Conservation (phyloP, 176 grass and related monocot genomes). For the Stipa capillata region DNA sequence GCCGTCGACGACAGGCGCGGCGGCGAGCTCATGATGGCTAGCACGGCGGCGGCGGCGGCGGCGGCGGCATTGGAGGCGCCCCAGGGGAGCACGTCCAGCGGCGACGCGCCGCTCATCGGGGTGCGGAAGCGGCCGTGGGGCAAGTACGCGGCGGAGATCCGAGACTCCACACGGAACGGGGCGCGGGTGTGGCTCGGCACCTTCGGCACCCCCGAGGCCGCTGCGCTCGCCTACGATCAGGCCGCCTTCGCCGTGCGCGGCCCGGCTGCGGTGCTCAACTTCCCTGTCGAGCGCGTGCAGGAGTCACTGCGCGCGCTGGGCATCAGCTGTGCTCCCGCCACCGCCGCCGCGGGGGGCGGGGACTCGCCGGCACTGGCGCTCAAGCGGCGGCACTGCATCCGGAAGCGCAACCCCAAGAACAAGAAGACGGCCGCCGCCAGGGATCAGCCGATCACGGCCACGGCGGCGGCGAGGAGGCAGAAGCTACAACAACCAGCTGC, state of each 20-base stretch:
- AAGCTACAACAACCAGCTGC: neutral
- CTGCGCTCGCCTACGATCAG: constrained; percentile 63
- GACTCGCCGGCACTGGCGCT: constrained; percentile 14
- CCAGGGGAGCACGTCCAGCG: neutral
- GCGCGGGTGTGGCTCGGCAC: constrained; percentile 72
- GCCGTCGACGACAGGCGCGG: neutral
- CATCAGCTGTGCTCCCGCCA: neutral
- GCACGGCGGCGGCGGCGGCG: neutral
- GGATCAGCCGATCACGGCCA: neutral
- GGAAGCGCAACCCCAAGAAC: neutral
- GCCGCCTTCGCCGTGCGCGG: constrained; percentile 30
- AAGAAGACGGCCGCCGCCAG: neutral
- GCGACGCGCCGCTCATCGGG: constrained; percentile 1
- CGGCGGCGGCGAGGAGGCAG: too few species aligned
- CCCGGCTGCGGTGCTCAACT: constrained; percentile 2
- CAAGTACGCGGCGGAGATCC: constrained; percentile 53
- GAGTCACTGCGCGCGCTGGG: constrained; percentile 1
- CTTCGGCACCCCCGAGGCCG: constrained; percentile 47
- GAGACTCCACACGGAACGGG: constrained; percentile 30
- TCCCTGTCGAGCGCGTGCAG: neutral
- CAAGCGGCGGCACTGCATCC: constrained; percentile 19
- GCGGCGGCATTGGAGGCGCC: neutral
- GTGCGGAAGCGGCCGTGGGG: constrained; percentile 56
- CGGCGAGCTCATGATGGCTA: neutral
- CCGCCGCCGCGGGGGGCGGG: neutral